Conservation (phyloP, 352 stramenopile genomes). For the Phytopythium vexans region DNA sequence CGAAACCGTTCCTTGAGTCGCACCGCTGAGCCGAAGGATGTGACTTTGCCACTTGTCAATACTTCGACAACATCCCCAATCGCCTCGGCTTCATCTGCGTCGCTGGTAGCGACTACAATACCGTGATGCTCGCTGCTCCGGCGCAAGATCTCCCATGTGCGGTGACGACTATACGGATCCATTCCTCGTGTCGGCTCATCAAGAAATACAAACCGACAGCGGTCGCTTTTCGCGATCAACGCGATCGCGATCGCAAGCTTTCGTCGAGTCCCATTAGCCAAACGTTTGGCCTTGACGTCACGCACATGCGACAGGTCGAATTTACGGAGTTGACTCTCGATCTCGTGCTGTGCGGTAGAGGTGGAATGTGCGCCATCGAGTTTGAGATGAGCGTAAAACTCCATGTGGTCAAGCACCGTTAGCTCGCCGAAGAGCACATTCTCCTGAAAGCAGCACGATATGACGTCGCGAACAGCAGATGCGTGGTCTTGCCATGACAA, state of each 20-base stretch:
- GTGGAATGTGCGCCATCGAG: slow-evolving; percentile 18
- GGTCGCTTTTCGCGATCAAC: slow-evolving; percentile 12
- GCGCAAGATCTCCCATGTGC: slow-evolving; percentile 79
- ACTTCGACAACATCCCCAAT: slow-evolving; percentile 69
- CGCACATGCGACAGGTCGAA: slow-evolving; percentile 37
- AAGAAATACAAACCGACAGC: slow-evolving; percentile 52
- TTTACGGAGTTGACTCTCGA: slow-evolving; percentile 23
- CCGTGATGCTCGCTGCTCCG: slow-evolving; percentile 31
- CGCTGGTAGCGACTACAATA: slow-evolving; percentile 90
- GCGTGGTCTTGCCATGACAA: slow-evolving; percentile 53
- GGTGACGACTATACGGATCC: slow-evolving; percentile 90
- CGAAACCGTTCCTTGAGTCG: slow-evolving; percentile 45
- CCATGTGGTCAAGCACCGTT: slow-evolving; percentile 58
- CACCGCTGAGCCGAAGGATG: slow-evolving; percentile 29
- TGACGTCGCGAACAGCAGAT: slow-evolving; percentile 21
- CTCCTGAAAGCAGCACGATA: slow-evolving; percentile 67
- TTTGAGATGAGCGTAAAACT: slow-evolving; percentile 31
- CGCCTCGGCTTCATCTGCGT: slow-evolving; percentile 88
- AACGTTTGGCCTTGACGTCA: slow-evolving; percentile 24
- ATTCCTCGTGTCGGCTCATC: slow-evolving; percentile 91
- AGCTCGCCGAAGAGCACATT: slow-evolving; percentile 74
- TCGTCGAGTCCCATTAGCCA: slow-evolving; percentile 77
- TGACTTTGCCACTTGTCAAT: slow-evolving; percentile 50
- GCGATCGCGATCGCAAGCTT: slow-evolving; percentile 83
- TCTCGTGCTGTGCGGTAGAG: slow-evolving; percentile 9